These are phyloP conservation scores for Vigna nakashimae DNA, from an alignment of 306 rosid species.

Conservation along the genomic window DNA sequence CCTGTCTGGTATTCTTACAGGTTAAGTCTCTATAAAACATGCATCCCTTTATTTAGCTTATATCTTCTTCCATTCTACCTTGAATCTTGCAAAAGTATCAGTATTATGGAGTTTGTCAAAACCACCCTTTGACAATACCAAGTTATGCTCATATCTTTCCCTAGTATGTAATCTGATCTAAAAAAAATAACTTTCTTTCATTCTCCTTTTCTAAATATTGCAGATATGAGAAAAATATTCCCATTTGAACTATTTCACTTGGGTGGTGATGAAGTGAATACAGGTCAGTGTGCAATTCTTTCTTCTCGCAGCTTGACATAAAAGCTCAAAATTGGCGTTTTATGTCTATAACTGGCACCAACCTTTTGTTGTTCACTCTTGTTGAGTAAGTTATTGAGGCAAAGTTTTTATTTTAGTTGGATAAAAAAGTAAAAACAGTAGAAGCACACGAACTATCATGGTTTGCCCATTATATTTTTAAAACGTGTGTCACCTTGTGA, in stretches of 20 bases:
- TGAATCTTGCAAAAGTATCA: not conserved
- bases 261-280: constrained; percentile 98
- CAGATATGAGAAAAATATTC: constrained; percentile 94
- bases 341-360: not conserved
- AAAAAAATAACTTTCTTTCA: constrained; percentile 5
- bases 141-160: constrained; percentile 20
- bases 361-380: not conserved
- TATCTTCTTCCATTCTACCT: constrained; percentile 18
- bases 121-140: not conserved
- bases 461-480: constrained; percentile 24
- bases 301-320: constrained; percentile 17
- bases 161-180: not conserved
- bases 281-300: constrained; percentile 72
- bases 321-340: constrained; percentile 12
- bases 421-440: not conserved
- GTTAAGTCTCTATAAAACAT: constrained; percentile 52
- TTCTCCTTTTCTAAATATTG: constrained; percentile 41
- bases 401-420: not conserved
- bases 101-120: constrained; percentile 31
- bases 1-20: constrained; percentile 86
- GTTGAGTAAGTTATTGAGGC: not conserved
- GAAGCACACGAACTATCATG: not conserved
- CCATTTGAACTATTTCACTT: constrained; percentile 97
- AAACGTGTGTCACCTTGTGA: constrained; percentile 1
- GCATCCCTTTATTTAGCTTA: constrained; percentile 20